Evolutionary conservation across 495 filamentous ascomycete genomes (phyloP), one percentile per base, ranked within the genome.

Genomic region (Daldinia caldariorum): DNA sequence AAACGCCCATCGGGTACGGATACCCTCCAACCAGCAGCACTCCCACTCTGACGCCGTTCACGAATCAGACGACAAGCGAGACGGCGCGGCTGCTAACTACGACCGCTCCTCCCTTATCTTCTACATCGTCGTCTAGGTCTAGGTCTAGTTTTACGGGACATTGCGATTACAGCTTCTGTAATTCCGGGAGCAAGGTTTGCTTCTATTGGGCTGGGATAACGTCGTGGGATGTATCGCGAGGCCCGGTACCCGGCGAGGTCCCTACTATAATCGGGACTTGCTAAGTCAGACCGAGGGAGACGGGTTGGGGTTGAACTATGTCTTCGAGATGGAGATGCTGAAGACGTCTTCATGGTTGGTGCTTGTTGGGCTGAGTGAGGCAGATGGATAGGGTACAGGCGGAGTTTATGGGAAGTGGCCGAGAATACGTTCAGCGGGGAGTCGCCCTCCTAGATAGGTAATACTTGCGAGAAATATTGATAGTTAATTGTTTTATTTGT

Each of bases 141-240:
- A 26, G 26, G 29, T 43, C 67, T n/a, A 58, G 26, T 20, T 59
- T 70, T 59, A 55, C 39, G n/a, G 53, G 54, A 10, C 13, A 41
- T 8, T 79, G 75, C 59, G 73, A 77, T 56, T 68, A 73, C 37
- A 67, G 65, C 13, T 74, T 62, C 63, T 77, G 77, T 61, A 53
- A 65, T 29, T 37, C 69, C 14, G 67, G 72, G 12, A 72, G 57
- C 9, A 53, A 56, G 13, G 45, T 71, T 14, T 79, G 74, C 61
- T 70, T 75, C 26, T 74, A 70, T 60, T 76, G 75, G 72, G 77
- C 67, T 6, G 77, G 77, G 35, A 41, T 66, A 50, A 79, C 71
- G 12, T 69, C 71, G 16, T 77, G 67, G 67, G 67, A 79, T 7
- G 47, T 71, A 22, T 73, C 71, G n/a, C 61, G 45, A 1, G 73